Percentiles rank a stretch among this genome's conserved stretches.
These are phyloP conservation scores for Lipomyces sp. DNA, from an alignment of 805 yeast genomes.

Conservation along the genomic window DNA sequence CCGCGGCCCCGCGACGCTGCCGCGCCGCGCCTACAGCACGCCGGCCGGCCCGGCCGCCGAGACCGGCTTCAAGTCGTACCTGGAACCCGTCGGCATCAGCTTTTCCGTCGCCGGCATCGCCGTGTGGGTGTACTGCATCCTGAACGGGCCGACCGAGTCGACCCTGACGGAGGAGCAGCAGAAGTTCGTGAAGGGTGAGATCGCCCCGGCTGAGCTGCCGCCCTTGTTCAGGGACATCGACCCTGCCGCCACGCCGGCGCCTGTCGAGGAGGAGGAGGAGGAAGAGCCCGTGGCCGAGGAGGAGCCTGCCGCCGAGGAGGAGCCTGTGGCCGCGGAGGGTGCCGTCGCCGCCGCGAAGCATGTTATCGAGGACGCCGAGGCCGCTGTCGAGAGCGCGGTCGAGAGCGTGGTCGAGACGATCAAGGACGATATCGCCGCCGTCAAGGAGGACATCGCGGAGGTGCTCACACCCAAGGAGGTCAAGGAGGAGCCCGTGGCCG, in stretches of 20 bases:
- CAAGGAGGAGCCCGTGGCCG: too few relatives aligned
- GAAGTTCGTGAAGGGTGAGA: not conserved
- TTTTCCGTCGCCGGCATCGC: too few relatives aligned
- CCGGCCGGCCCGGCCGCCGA: not conserved
- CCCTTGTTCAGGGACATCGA: constrained; percentile 1
- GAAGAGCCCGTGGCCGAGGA: not conserved
- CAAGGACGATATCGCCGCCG: not conserved
- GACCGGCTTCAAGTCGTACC: not conserved
- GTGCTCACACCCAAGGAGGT: too few relatives aligned
- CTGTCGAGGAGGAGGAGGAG: not conserved
- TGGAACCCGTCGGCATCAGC: too few relatives aligned
- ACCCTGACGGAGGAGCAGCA: not conserved
- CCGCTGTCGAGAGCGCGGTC: not conserved
- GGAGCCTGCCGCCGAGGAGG: not conserved
- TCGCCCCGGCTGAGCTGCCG: not conserved
- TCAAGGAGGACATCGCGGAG: too few relatives aligned
- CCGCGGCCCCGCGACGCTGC: constrained; percentile 7
- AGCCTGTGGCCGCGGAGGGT: not conserved
- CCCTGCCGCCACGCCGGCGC: not conserved
- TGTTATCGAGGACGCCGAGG: not conserved
- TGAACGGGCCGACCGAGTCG: not conserved
- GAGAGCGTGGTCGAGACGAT: not conserved
- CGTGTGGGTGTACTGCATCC: too few relatives aligned
- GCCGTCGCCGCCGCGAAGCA: not conserved
- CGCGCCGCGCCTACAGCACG: not conserved